Evolutionary conservation across 371 early-diverging fungal genomes (phyloP).

Genomic region (Amoeboradix gromovi): DNA sequence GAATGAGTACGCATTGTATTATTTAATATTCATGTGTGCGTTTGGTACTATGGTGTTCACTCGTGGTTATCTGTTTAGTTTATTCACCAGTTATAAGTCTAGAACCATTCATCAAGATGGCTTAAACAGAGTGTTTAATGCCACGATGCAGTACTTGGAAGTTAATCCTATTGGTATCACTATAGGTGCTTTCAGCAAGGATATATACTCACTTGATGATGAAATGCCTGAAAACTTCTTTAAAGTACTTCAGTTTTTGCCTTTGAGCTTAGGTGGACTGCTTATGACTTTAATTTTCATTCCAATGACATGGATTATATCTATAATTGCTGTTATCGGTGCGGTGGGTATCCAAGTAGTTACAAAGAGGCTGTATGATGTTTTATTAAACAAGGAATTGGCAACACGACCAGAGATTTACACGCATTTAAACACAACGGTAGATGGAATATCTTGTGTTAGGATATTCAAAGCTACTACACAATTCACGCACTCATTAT

Average conservation of each 20-base stretch:
- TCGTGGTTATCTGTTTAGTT: constrained; percentile 14
- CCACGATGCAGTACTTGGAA: constrained; percentile 63
- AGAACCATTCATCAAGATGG: constrained; percentile 16
- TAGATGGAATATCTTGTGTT: constrained; percentile 36
- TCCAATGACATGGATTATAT: constrained; percentile 13
- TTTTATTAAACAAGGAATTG: not conserved
- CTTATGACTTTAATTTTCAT: constrained; percentile 21
- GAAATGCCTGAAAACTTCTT: constrained; percentile 14
- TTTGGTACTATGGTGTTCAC: constrained; percentile 16
- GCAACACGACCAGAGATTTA: constrained; percentile 22
- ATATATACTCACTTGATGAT: constrained; percentile 55
- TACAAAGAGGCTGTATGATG: not conserved
- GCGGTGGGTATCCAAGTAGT: not conserved
- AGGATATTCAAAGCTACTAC: constrained; percentile 28
- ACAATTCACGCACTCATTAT: constrained; percentile 5
- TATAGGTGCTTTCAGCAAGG: constrained; percentile 55
- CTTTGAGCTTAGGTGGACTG: constrained; percentile 23
- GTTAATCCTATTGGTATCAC: constrained; percentile 61
- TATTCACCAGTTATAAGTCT: constrained; percentile 13
- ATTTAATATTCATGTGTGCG: constrained; percentile 4
- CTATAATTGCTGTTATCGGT: not conserved
- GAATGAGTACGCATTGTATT: not conserved
- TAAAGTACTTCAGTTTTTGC: constrained; percentile 22
- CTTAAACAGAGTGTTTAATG: constrained; percentile 7
- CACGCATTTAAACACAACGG: constrained; percentile 32